These are phyloP conservation scores for Paramyrothecium roridum DNA, from an alignment of 2,329 filamentous ascomycete species.

Conservation along the genomic window DNA sequence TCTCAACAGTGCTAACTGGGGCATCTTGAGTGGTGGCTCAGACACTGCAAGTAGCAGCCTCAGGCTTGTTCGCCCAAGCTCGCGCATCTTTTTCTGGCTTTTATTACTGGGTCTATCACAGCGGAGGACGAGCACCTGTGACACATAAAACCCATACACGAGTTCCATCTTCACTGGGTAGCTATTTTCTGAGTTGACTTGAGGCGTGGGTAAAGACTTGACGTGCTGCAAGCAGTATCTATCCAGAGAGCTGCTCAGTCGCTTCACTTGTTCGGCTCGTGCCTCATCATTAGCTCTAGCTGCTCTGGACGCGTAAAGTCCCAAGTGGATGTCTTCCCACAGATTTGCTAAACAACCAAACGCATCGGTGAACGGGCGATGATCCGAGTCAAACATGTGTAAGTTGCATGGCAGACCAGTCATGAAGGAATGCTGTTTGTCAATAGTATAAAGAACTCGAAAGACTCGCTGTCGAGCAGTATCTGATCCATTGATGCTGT, in stretches of 20 bases:
- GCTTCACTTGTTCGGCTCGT: not conserved
- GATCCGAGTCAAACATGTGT: not conserved
- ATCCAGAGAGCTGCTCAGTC: not conserved
- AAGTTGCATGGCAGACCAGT: not conserved
- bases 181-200: not conserved
- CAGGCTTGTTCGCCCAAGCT: not conserved
- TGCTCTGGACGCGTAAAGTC: not conserved
- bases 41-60: not conserved
- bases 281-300: not conserved
- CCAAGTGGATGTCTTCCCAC: not conserved
- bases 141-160: not conserved
- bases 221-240: not conserved
- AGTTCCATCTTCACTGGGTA: not conserved
- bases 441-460: not conserved
- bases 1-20: not conserved
- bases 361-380: not conserved
- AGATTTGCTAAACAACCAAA: not conserved
- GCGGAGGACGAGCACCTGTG: not conserved
- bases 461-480: not conserved
- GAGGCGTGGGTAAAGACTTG: not conserved
- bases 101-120: not conserved
- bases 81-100: not conserved
- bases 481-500: not conserved
- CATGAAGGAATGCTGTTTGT: not conserved
- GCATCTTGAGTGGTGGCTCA: not conserved